phyloP scores from a whole-genome alignment of 306 rosid genomes.

The Glycyrrhiza uralensis region DNA sequence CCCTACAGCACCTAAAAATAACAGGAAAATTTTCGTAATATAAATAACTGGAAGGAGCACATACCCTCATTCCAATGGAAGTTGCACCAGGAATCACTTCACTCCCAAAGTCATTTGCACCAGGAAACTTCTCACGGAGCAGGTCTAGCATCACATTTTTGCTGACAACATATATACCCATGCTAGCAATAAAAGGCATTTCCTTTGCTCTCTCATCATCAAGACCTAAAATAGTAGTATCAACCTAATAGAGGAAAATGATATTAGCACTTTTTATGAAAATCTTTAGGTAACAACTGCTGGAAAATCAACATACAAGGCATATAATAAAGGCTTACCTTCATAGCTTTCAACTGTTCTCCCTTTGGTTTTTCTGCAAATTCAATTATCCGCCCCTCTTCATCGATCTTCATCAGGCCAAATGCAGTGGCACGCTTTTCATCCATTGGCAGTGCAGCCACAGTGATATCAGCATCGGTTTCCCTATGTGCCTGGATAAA shows the following conservation, averaged over 20 bases:
- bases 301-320: background rate
- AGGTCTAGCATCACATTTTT: slow-evolving; percentile 82
- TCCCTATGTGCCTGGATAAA: slow-evolving; percentile 97
- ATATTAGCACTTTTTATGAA: background rate
- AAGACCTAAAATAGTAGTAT: slow-evolving; percentile 95
- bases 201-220: slow-evolving; percentile 92
- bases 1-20: background rate
- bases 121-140: slow-evolving; percentile 78
- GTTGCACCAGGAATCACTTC: slow-evolving; percentile 99
- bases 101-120: slow-evolving; percentile 97
- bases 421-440: slow-evolving; percentile 96
- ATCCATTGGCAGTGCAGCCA: slow-evolving; percentile 98
- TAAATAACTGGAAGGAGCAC: slow-evolving; percentile 17
- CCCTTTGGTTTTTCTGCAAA: slow-evolving; percentile 96
- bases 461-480: slow-evolving; percentile 93
- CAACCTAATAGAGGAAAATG: slow-evolving; percentile 59
- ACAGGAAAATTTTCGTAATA: background rate
- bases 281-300: background rate
- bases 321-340: slow-evolving; percentile 35
- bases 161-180: slow-evolving; percentile 99
- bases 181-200: slow-evolving; percentile 95
- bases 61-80: slow-evolving; percentile 86
- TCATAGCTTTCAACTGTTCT: slow-evolving; percentile 94
- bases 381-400: slow-evolving; percentile 91
- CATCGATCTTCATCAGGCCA: slow-evolving; percentile 96